These are phyloP conservation scores for Cinchona pubescens DNA, from an alignment of 257 asterid genomes.

Conservation along the genomic window DNA sequence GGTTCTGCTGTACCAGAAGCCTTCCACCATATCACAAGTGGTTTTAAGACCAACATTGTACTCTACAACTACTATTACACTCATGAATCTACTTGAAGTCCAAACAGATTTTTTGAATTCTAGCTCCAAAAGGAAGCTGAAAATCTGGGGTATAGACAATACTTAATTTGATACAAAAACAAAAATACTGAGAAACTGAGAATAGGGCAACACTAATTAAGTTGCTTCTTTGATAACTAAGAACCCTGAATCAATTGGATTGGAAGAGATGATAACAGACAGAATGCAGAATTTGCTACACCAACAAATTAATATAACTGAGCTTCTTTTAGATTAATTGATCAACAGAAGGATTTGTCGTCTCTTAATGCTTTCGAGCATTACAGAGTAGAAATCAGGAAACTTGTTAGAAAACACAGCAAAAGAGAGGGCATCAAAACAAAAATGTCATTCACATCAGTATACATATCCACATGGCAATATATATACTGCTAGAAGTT, in stretches of 20 bases:
- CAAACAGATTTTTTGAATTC: background rate
- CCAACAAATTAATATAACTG: background rate
- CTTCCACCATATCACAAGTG: background rate
- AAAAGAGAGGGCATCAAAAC: background rate
- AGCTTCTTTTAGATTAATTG: background rate
- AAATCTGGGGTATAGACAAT: background rate
- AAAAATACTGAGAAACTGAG: background rate
- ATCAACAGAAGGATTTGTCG: background rate
- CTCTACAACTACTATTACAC: background rate
- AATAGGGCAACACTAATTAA: background rate
- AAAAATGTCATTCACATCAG: background rate
- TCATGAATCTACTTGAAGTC: background rate
- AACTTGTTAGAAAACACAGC: background rate
- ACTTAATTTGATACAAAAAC: background rate
- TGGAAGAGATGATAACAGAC: background rate
- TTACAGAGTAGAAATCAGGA: background rate
- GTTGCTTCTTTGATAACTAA: background rate
- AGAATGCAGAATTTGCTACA: background rate
- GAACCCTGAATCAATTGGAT: background rate
- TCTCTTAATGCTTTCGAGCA: background rate
- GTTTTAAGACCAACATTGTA: background rate
- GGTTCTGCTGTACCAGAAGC: background rate
- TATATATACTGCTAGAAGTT: no score
- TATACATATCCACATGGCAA: background rate
- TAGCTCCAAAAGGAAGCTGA: background rate